Percentiles rank a stretch among this genome's conserved stretches.
These are phyloP conservation scores for Seminavis robusta DNA, from an alignment of 108 stramenopile species.

Conservation along the genomic window DNA sequence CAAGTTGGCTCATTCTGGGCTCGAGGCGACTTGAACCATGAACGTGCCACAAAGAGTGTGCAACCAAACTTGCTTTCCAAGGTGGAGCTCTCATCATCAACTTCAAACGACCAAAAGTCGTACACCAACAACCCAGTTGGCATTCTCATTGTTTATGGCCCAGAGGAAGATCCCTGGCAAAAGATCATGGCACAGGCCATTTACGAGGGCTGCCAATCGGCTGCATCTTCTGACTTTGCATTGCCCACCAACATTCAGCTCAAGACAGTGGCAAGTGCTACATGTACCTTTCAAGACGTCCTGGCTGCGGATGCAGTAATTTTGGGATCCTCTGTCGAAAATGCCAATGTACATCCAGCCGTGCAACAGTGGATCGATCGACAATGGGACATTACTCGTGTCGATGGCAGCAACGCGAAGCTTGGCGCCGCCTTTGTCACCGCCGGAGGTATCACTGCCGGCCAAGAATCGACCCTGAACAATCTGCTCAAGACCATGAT, in stretches of 20 bases:
- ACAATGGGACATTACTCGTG: conserved; percentile 33
- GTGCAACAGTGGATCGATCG: conserved; percentile 40
- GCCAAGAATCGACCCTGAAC: conserved; percentile 30
- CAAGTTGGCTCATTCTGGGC: no score
- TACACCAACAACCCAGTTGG: no score
- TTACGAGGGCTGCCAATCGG: neutral
- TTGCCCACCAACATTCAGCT: neutral
- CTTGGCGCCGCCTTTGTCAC: conserved; percentile 42
- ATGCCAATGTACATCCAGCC: conserved; percentile 38
- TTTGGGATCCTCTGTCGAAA: conserved; percentile 32
- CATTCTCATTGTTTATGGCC: no score
- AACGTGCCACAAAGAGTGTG: no score
- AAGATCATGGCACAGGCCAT: neutral
- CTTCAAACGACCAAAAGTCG: no score
- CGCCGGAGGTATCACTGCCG: conserved; percentile 41
- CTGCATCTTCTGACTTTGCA: no score
- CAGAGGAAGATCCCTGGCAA: no score
- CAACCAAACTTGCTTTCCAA: no score
- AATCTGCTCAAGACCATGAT: conserved; percentile 29
- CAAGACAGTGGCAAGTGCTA: neutral
- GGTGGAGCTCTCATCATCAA: no score
- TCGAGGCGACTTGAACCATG: no score
- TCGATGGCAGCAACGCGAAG: conserved; percentile 30
- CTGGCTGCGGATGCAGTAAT: conserved; percentile 37
- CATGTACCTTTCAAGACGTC: conserved; percentile 26